These are phyloP conservation scores for Trametes meyenii DNA, from an alignment of 768 basidiomycete species.

Conservation along the genomic window DNA sequence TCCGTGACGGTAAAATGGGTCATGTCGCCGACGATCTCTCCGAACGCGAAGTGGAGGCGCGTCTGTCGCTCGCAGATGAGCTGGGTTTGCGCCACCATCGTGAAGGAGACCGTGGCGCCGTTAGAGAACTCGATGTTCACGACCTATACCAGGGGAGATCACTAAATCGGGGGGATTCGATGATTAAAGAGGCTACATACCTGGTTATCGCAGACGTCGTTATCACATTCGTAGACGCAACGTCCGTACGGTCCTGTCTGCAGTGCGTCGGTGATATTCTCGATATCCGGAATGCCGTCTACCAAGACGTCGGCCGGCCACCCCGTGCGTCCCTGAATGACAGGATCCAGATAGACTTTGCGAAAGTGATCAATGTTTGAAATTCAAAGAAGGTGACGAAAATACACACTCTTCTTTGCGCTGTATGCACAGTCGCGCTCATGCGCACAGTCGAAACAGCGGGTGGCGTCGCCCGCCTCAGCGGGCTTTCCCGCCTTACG, in stretches of 20 bases:
- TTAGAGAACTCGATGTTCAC: constrained; percentile 87
- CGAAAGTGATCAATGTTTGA: neutral
- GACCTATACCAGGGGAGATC: constrained; percentile 43
- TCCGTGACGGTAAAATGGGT: constrained; percentile 71
- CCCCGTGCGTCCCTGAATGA: constrained; percentile 49
- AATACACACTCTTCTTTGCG: constrained; percentile 71
- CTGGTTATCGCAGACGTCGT: constrained; percentile 51
- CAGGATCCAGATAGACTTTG: constrained; percentile 81
- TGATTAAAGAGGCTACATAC: neutral
- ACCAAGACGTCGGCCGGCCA: constrained; percentile 76
- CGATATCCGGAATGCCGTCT: constrained; percentile 85
- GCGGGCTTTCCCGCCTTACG: constrained; percentile 70
- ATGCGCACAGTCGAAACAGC: constrained; percentile 77
- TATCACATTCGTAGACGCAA: constrained; percentile 84
- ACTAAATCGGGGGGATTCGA: no score
- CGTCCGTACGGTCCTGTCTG: constrained; percentile 70
- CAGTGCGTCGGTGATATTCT: constrained; percentile 79
- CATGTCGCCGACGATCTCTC: constrained; percentile 92
- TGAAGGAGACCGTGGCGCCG: constrained; percentile 82
- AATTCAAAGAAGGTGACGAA: neutral
- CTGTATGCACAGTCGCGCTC: constrained; percentile 82
- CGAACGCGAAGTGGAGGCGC: constrained; percentile 82
- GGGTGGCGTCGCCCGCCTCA: constrained; percentile 63
- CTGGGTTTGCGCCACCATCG: constrained; percentile 87
- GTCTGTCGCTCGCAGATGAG: constrained; percentile 82